Base-by-base conservation (phyloP, 768 basidiomycete species). In the Leccinum longicurvipes region DNA sequence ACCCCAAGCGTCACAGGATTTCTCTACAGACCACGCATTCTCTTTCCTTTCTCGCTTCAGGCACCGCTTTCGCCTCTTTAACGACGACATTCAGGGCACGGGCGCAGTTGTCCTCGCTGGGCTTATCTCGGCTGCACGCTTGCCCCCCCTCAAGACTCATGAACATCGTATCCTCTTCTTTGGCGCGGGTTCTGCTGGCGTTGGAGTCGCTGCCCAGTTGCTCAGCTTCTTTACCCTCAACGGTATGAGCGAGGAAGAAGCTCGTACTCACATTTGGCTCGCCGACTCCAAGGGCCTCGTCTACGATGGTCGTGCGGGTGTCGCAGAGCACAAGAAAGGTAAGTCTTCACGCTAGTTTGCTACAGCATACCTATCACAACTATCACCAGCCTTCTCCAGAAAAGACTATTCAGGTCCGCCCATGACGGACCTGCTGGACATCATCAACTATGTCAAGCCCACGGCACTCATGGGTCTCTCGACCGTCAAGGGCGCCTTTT, bases 41-140 rank as follows among this genome's bases (percentile, higher is more conserved):
- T 75, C 81, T 51, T 94, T 91, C 72, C 84, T 96, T 28, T 81
- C 86, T 39, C 77, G 82, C 41, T 93, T 87, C 77, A 82, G 89
- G 54, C 72, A 85, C 59, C 78, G 84, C 51, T 93, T 90, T 67
- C 85, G 85, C 23, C 76, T 89, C 31, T 93, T 93, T 78, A 93
- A 93, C 67, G 93, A 96, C 61, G 92, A 95, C 66, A 92, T 94
- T 60, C 91, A 93, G 67, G 87, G 84, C 39, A 98, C 94, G 2
- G 94, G 93, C 19, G 90, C 91, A 28, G 93, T 96, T 62, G 89
- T 96, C 36, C 84, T 98, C 50, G 87, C 86, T 51, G 95, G 95
- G 4, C 87, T 96, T 75, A 69, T 94, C 64, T 93, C 92, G 63
- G 95, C 94, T 36, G 91, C 91, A 23, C 85, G 83, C 58, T 77